Evolutionary conservation across 2,329 filamentous ascomycete species (phyloP), one percentile per base, ranked within the genome.

Genomic region (Cladophialophora chaetospira): DNA sequence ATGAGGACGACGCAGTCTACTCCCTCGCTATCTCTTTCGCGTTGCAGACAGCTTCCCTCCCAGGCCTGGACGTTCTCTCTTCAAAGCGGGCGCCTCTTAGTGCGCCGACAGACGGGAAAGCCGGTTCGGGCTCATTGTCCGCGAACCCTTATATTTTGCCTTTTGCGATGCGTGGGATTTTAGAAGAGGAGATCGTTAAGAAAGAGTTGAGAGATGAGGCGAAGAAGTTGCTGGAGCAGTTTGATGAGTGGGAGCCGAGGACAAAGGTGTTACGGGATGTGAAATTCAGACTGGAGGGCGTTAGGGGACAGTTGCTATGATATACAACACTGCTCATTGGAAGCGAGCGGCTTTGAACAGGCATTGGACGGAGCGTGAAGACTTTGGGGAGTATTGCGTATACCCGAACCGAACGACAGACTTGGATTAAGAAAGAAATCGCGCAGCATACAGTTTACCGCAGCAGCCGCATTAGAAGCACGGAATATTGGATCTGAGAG

Each of bases 211-310:
- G 84, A 28, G 75, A 80, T 1, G 94, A 99, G 74, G 91, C 90
- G 5, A 82, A 83, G 58, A 83, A 91, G 68, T 73, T 99, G 48
- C 77, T 99, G n/a, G 79, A 79, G 58, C 86, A 96, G 71, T 99
- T 97, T 72, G 92, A 97, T 70, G 85, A 89, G 51, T 99, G 94
- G 94, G 92, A 88, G 69, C 94, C 94, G 0, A 81, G 79, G 0
- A 96, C 87, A 5, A 99, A 97, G 76, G 89, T 89, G 40, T 75
- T 99, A 56, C 96, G 94, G 75, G 94, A 99, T 73, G 92, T 99
- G 44, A 96, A 96, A 73, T 97, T 95, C 73, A 82, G 94, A 60
- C 78, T 99, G 17, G 94, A 97, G 75, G 93, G 88, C 2, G 89
- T 99, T 42, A 83, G 90, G 67, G 96, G 91, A 45, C 95, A 91